Conservation (phyloP, 805 yeast genomes). For the Yamadazyma scolyti region DNA sequence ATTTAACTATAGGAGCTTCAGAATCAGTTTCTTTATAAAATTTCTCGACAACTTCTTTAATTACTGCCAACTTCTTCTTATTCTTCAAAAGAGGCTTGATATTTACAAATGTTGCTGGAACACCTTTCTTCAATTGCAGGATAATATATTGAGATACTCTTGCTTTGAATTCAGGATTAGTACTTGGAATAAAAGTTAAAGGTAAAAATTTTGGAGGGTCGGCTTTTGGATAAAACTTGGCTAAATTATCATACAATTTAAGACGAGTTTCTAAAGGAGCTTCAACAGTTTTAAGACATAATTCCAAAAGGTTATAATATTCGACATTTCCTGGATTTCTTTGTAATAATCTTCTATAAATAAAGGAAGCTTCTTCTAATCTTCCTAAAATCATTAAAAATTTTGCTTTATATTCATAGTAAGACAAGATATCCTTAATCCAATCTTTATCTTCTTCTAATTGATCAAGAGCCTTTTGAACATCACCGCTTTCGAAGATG, state of each 20-base stretch:
- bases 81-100: constrained; percentile 74
- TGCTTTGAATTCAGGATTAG: constrained; percentile 40
- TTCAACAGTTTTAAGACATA: constrained; percentile 49
- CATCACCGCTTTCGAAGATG: constrained; percentile 60
- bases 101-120: constrained; percentile 85
- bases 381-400: constrained; percentile 57
- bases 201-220: constrained; percentile 82
- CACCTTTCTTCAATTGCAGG: constrained; percentile 68
- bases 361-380: constrained; percentile 59
- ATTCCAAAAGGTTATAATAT: constrained; percentile 67
- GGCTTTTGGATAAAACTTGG: constrained; percentile 71
- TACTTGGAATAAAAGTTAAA: constrained; percentile 62
- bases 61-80: constrained; percentile 31
- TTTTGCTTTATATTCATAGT: constrained; percentile 64
- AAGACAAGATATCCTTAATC: constrained; percentile 53
- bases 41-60: constrained; percentile 53
- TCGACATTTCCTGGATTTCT: constrained; percentile 79
- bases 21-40: constrained; percentile 34
- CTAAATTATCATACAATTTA: constrained; percentile 62
- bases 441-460: constrained; percentile 50
- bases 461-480: constrained; percentile 58
- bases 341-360: constrained; percentile 66
- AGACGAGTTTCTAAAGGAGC: constrained; percentile 47
- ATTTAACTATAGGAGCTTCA: constrained; percentile 42
- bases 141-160: constrained; percentile 54